Conservation (phyloP, 192 early-diverging fungal species). For the Coemansia sp. region DNA sequence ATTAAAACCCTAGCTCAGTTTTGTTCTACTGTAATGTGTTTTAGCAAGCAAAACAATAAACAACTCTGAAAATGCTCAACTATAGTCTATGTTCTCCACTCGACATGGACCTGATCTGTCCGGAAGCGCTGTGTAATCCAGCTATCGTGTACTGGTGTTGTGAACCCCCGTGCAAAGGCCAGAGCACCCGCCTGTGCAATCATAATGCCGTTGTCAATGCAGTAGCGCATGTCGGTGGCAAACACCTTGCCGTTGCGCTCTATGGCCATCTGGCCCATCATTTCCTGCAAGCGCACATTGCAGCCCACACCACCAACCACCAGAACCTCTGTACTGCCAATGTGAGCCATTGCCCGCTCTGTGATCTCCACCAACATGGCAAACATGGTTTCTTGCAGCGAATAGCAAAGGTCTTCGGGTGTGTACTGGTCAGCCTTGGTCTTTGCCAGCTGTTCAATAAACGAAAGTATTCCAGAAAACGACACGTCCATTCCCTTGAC, state of each 20-base stretch:
- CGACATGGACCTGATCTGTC: conserved; percentile 81
- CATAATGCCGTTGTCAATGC: conserved; percentile 99
- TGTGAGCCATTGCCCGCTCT: conserved; percentile 98
- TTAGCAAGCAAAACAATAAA: background rate
- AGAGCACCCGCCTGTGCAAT: conserved; percentile 96
- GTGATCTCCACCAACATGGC: conserved; percentile 99
- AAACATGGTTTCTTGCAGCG: conserved; percentile 96
- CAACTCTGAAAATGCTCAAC: background rate
- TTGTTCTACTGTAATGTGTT: too few species aligned
- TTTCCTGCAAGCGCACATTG: conserved; percentile 91
- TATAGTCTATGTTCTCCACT: conserved; percentile 64
- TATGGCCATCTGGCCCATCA: conserved; percentile 95
- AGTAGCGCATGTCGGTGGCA: conserved; percentile 95
- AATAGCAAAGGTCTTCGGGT: conserved; percentile 93
- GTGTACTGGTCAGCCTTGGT: conserved; percentile 61
- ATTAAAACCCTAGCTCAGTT: too few species aligned
- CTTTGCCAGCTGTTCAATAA: conserved; percentile 76
- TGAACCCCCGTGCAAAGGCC: conserved; percentile 75
- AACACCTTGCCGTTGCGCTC: conserved; percentile 86
- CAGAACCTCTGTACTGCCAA: conserved; percentile 85
- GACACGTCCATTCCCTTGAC: conserved; percentile 99
- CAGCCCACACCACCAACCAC: conserved; percentile 98
- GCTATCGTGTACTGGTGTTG: conserved; percentile 81
- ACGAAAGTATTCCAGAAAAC: conserved; percentile 92
- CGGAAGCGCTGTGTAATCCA: conserved; percentile 92